Evolutionary conservation across 345 rosid species (phyloP).

Genomic region (Salix caprea): DNA sequence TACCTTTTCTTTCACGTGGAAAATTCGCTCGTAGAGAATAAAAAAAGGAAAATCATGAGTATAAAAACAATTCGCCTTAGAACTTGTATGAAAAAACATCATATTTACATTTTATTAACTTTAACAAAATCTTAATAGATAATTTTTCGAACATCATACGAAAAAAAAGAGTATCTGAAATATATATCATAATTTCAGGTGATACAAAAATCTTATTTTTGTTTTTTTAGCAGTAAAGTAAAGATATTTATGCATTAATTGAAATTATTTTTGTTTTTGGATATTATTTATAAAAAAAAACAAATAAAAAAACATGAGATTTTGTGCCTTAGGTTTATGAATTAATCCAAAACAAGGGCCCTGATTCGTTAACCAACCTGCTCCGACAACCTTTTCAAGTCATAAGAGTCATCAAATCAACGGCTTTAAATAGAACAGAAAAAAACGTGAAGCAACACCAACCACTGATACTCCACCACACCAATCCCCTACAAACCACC

Average conservation of each 20-base stretch:
- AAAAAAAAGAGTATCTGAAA: too few species aligned
- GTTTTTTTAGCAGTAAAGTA: too few species aligned
- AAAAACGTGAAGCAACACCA: background rate
- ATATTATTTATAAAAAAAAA: background rate
- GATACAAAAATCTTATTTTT: too few species aligned
- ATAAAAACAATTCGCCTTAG: background rate
- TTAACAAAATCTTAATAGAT: too few species aligned
- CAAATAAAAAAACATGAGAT: background rate
- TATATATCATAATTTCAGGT: too few species aligned
- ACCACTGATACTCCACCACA: background rate
- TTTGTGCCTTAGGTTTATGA: background rate
- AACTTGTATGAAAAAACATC: background rate
- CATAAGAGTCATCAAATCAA: background rate
- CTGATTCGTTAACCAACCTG: background rate
- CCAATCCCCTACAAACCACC: constrained; percentile 10
- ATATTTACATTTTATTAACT: too few species aligned
- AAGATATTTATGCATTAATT: too few species aligned
- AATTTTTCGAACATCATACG: too few species aligned
- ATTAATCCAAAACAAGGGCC: background rate
- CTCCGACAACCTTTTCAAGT: background rate
- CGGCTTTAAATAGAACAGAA: background rate
- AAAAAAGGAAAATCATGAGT: background rate
- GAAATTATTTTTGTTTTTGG: too few species aligned
- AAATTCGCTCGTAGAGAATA: background rate
- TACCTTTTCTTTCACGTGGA: too few species aligned